Conservation (phyloP, 768 basidiomycete genomes). For the Suillus paluster region DNA sequence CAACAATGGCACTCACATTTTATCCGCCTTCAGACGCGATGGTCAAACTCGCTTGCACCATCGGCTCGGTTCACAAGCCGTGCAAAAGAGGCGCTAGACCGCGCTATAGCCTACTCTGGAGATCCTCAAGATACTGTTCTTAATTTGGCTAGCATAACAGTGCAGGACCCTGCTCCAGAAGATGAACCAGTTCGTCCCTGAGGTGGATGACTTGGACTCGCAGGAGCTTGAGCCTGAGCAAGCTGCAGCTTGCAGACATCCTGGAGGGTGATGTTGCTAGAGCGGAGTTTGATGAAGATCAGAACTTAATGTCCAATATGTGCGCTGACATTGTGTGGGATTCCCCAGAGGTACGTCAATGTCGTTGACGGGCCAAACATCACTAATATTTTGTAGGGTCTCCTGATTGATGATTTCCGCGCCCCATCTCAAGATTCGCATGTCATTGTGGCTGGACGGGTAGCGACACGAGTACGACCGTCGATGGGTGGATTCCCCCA, state of each 20-base stretch:
- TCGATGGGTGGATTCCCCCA: constrained; percentile 1
- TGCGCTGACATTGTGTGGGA: not conserved
- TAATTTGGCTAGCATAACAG: not conserved
- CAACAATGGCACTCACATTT: constrained; percentile 14
- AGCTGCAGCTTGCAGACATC: not conserved
- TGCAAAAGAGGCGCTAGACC: constrained; percentile 8
- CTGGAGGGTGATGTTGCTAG: not conserved
- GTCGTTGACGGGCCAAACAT: not conserved
- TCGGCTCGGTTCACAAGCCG: constrained; percentile 11
- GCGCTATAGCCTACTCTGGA: constrained; percentile 4
- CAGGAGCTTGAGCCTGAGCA: not conserved
- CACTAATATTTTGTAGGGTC: not conserved
- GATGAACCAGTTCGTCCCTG: not conserved
- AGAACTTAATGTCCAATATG: not conserved
- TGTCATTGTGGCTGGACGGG: not conserved
- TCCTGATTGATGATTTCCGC: not conserved
- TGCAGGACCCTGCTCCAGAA: not conserved
- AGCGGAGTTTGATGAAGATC: not conserved
- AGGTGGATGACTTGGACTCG: not conserved
- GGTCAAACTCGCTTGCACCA: constrained; percentile 23
- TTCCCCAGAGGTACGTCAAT: not conserved
- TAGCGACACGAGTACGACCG: not conserved
- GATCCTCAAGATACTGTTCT: not conserved
- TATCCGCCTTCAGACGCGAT: constrained; percentile 20
- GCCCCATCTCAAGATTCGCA: not conserved